phyloP scores from a whole-genome alignment of 345 rosid species.

The Orychophragmus violaceus region DNA sequence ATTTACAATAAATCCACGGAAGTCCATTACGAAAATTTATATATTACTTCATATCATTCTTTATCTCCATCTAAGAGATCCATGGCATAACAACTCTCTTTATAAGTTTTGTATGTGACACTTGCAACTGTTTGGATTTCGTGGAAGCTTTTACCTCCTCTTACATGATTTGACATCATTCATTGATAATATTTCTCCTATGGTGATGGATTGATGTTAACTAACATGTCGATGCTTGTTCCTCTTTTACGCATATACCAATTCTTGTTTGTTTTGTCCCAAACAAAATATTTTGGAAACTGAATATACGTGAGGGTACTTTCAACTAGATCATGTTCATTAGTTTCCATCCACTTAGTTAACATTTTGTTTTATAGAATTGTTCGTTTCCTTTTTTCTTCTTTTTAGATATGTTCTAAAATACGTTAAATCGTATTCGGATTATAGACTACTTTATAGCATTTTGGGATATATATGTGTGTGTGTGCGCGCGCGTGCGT shows the following conservation, averaged over 20 bases:
- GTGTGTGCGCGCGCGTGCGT: no score
- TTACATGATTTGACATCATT: not conserved
- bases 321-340: not conserved
- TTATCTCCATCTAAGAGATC: not conserved
- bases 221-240: not conserved
- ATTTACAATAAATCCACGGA: no score
- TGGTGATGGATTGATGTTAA: not conserved
- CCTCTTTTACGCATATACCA: not conserved
- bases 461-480: no score
- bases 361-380: no score
- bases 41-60: no score
- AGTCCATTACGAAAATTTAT: not conserved
- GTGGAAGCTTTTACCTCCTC: not conserved
- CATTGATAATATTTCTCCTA: not conserved
- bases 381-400: no score
- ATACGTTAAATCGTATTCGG: no score
- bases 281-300: not conserved
- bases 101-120: not conserved
- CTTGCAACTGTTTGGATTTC: not conserved
- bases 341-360: no score
- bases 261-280: not conserved
- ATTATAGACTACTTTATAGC: no score
- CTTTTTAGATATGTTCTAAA: no score
- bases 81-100: not conserved
- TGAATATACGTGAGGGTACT: not conserved